Base-by-base conservation (phyloP, 2,329 filamentous ascomycete genomes). In the Sordariomycetes sp. region DNA sequence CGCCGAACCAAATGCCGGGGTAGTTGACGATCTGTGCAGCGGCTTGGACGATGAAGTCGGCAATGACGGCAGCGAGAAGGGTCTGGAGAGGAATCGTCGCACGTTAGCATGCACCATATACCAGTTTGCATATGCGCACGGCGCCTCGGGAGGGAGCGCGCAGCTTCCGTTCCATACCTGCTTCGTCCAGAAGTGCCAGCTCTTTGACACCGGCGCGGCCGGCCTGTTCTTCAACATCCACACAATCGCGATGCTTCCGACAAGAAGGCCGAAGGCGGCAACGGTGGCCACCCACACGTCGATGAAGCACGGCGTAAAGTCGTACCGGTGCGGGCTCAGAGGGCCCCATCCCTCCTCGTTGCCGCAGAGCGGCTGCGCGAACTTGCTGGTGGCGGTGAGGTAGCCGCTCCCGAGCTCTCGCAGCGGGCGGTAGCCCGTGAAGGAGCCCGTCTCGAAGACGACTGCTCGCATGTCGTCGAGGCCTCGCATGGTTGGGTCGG, bases 241-340 rank as follows among this genome's bases (percentile, higher is more conserved):
- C 82, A 86, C 92, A 50, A 95, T 73, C 34, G 92, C 90, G 52
- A 84, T 77, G 8, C 84, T 78, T 59, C 94, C 94, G 61, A 86
- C 79, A 25, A 96, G 57, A 25, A 96, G 76, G 17, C 92, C 91
- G 73, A 86, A 95, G 15, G 77, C 78, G 10, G 89, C 89, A 32
- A 96, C 88, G 1, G 79, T 73, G 36, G 87, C 82, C 59, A 97
- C 82, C 82, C 89, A 91, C 24, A 95, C 82, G 69, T 99, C 95
- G 65, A 97, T 84, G 68, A 99, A 99, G 75, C 94, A 99, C 48
- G 94, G 92, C 17, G 94, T 97, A 66, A 99, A 90, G 73, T 99
- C 94, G 71, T 90, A 96, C 69, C 92, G 81, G 63, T 84, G 78
- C 39, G 85, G 84, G 71, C 90, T 96, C 68, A 99, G 68, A 24